A percentile compares a stretch with the other conserved stretches of the same genome.
These are phyloP conservation scores for cucumber (Cucumis sativus) DNA, from an alignment of 306 rosid genomes.

Conservation along the genomic window Cucumber_9930_V3 NC_026658.2:4728001-4728500, in stretches of 20 bases:
- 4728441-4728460: not conserved
- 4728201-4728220: not conserved
- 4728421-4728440: not conserved
- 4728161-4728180: conserved; percentile 31
- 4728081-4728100: conserved; percentile 65
- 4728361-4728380: not conserved
- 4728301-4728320: conserved; percentile 1
- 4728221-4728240: not conserved
- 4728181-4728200: conserved; percentile 20
- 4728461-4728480: too few relatives aligned
- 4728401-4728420: not conserved
- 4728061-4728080: conserved; percentile 86
- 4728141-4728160: conserved; percentile 29
- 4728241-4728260: conserved; percentile 1
- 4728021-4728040: conserved; percentile 63
- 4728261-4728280: not conserved
- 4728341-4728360: not conserved
- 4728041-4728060: conserved; percentile 54
- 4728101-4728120: conserved; percentile 36
- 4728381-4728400: not conserved
- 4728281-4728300: not conserved
- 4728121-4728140: conserved; percentile 46
- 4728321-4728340: conserved; percentile 7
- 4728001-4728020: conserved; percentile 86
- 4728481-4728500: not conserved